These are phyloP conservation scores for Lasiodiplodia sp. DNA, from an alignment of 2,329 filamentous ascomycete species.

Conservation along the genomic window DNA sequence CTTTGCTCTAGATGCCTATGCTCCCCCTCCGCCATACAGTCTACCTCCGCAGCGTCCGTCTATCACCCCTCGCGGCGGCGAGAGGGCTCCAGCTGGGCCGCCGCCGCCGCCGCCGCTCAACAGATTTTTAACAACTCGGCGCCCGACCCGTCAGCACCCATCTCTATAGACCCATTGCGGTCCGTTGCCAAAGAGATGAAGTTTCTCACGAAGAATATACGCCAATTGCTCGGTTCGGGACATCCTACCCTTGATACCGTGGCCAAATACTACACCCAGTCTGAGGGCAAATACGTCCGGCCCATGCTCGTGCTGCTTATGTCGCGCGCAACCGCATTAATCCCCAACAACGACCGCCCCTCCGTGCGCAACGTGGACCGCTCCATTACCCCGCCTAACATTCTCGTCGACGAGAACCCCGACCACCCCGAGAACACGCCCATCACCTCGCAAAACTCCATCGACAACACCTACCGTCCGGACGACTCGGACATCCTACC, in stretches of 20 bases:
- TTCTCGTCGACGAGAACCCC: slow-evolving; percentile 85
- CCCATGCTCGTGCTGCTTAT: slow-evolving; percentile 95
- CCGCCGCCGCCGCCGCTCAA: slow-evolving; percentile 72
- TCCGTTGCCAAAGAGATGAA: slow-evolving; percentile 97
- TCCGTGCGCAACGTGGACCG: slow-evolving; percentile 58
- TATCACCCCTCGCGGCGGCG: slow-evolving; percentile 52
- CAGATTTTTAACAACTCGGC: slow-evolving; percentile 73
- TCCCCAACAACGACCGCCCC: slow-evolving; percentile 60
- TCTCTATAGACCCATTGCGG: slow-evolving; percentile 85
- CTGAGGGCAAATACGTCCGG: slow-evolving; percentile 95
- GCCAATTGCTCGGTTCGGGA: slow-evolving; percentile 89
- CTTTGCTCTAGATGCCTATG: slow-evolving; percentile 43
- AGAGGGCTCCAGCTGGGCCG: slow-evolving; percentile 74
- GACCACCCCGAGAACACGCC: slow-evolving; percentile 61
- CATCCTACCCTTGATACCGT: slow-evolving; percentile 94
- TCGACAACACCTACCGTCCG: slow-evolving; percentile 53
- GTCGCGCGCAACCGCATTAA: slow-evolving; percentile 90
- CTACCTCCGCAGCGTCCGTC: slow-evolving; percentile 36
- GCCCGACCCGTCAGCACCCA: slow-evolving; percentile 66
- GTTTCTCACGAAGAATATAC: slow-evolving; percentile 91
- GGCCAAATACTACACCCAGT: slow-evolving; percentile 97
- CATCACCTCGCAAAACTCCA: slow-evolving; percentile 58
- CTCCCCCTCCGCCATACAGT: slow-evolving; percentile 31
- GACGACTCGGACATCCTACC: slow-evolving; percentile 78
- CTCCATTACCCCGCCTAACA: slow-evolving; percentile 65